Conservation (phyloP, 192 early-diverging fungal genomes). For the Anaeromyces robustus region DNA sequence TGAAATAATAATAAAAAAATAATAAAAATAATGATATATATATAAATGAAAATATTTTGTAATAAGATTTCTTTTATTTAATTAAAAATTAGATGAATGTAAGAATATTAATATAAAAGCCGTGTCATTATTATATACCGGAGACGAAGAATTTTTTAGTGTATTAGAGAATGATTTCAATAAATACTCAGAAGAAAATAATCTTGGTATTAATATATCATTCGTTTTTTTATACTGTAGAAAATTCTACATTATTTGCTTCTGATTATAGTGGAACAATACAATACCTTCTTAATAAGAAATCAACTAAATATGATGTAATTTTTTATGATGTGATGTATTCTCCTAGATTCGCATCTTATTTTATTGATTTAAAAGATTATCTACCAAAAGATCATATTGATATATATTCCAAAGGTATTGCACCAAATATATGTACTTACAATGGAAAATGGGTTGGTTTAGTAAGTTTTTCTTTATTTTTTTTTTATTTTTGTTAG, state of each 20-base stretch:
- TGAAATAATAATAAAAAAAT: too few relatives aligned
- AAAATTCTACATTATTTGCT: neutral
- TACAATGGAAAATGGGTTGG: neutral
- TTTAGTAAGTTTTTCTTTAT: neutral
- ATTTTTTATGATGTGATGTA: neutral
- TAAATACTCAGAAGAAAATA: too few relatives aligned
- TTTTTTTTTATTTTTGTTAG: neutral
- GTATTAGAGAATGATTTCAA: too few relatives aligned
- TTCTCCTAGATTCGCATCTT: neutral
- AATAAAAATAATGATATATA: too few relatives aligned
- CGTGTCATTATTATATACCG: too few relatives aligned
- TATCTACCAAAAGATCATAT: neutral
- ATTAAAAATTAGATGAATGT: too few relatives aligned
- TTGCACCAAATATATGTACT: neutral
- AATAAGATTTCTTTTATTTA: too few relatives aligned
- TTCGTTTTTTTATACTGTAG: neutral
- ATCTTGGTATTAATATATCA: too few relatives aligned
- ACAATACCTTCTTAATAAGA: neutral
- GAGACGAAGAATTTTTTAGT: too few relatives aligned
- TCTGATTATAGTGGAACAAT: neutral
- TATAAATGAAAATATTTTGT: too few relatives aligned
- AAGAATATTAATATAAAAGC: too few relatives aligned
- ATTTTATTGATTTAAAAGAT: neutral
- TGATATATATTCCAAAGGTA: neutral
- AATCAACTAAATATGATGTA: neutral